Evolutionary conservation across 352 stramenopile species (phyloP), one percentile per base, ranked within the genome.

Genomic region (Globisporangium emineosum): DNA sequence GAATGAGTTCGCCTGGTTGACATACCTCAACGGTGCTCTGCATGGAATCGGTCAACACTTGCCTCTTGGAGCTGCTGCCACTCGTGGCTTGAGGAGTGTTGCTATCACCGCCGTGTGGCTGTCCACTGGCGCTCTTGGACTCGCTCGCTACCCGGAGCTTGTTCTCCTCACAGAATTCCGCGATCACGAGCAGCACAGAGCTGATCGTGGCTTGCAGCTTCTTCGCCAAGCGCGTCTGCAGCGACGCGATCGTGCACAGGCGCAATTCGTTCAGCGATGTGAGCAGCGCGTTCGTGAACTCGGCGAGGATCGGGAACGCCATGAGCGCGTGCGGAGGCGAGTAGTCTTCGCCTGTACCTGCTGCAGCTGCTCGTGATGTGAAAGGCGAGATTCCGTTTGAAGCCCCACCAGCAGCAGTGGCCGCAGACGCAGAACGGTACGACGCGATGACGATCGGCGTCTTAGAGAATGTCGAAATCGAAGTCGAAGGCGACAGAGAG

Each of bases 241-340:
- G 62, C 10, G 85, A 92, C 9, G 67, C 60, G 35, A 94, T 88
- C 27, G 79, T 76, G 60, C 85, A 94, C 43, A 92, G 66, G 13
- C 87, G 81, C n/a, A 97, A 71, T 50, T 96, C 83, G 51, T 97
- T 97, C 25, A 96, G 81, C 8, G 83, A 92, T 25, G 76, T 68
- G 2, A 97, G 62, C 27, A 97, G 23, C 2, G 81, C 78, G 72
- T 97, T 97, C 3, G 83, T 94, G 50, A 94, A 89, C 63, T 94
- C 84, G 0, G 88, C 89, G 49, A 94, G 57, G 33, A 93, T 71
- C n/a, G 89, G 89, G 64, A 93, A 96, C 27, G 86, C 83, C 81
- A 97, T 92, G 21, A 97, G 74, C n/a, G 80, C 75, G 17, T 86
- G 80, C 0, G 89, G 89, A 0, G 89, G 86, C 12, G 81, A 79